These are phyloP conservation scores for Colletotrichum sp. DNA, from an alignment of 2,329 filamentous ascomycete species.

Conservation along the genomic window DNA sequence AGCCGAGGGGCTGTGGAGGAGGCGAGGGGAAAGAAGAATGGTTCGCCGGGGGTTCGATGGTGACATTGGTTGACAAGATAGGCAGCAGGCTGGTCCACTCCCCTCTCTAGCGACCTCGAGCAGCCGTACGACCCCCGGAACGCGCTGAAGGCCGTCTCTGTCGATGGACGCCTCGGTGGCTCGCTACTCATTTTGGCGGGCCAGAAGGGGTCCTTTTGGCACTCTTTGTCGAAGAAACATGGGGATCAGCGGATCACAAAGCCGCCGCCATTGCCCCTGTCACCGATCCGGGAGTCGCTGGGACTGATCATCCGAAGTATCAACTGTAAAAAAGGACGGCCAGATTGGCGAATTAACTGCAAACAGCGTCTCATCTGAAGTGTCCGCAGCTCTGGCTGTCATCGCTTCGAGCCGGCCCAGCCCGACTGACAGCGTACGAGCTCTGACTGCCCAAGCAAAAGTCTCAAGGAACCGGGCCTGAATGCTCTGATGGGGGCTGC, in stretches of 20 bases:
- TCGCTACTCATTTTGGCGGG: background rate
- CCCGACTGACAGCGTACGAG: background rate
- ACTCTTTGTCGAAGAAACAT: background rate
- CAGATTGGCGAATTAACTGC: background rate
- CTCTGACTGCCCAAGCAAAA: background rate
- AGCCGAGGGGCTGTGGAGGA: slow-evolving; percentile 19
- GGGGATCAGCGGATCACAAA: background rate
- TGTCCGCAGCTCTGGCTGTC: background rate
- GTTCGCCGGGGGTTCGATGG: slow-evolving; percentile 9
- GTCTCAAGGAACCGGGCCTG: background rate
- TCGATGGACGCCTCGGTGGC: background rate
- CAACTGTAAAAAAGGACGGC: background rate
- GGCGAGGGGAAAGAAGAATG: slow-evolving; percentile 16
- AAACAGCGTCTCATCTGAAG: slow-evolving; percentile 4
- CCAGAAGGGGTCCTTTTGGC: background rate
- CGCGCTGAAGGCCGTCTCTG: background rate
- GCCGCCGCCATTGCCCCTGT: background rate
- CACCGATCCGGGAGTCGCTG: slow-evolving; percentile 11
- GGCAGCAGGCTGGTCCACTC: background rate
- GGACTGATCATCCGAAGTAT: background rate
- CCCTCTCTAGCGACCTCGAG: background rate
- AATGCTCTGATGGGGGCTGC: background rate
- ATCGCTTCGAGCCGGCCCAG: background rate
- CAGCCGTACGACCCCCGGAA: background rate
- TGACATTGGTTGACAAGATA: slow-evolving; percentile 2